A percentile compares a stretch with the other conserved stretches of the same genome.
phyloP scores from a whole-genome alignment of 176 grass and related monocot genomes.

The Luzula sylvatica region DNA sequence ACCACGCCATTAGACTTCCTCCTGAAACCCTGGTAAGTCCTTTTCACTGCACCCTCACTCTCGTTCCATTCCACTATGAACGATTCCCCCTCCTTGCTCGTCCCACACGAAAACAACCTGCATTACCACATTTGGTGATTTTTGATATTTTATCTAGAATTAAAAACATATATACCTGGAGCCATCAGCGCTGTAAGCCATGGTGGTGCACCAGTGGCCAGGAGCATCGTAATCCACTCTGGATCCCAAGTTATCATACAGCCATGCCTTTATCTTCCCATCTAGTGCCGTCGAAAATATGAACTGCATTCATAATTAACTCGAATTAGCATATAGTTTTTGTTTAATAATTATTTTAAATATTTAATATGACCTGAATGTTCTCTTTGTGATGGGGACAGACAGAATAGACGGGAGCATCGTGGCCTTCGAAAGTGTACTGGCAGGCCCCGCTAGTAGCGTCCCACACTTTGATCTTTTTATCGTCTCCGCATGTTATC shows the following conservation, averaged over 20 bases:
- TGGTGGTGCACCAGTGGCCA: conserved; percentile 99
- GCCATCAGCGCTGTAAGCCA: conserved; percentile 98
- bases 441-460: conserved; percentile 67
- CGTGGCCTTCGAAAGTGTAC: conserved; percentile 92
- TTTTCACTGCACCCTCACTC: conserved; percentile 92
- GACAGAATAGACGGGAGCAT: conserved; percentile 96
- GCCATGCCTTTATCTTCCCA: conserved; percentile 99
- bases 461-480: conserved; percentile 99
- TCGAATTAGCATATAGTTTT: too few species aligned
- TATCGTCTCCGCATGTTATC: conserved; percentile 99
- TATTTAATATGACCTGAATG: conserved; percentile 48
- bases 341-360: too few species aligned
- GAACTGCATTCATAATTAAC: conserved; percentile 40
- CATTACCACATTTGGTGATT: neutral
- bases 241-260: conserved; percentile 97
- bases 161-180: conserved; percentile 35
- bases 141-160: too few species aligned
- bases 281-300: conserved; percentile 98
- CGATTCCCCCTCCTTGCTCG: conserved; percentile 99
- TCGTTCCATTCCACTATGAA: conserved; percentile 99
- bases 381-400: conserved; percentile 95
- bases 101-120: conserved; percentile 98
- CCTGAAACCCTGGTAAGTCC: conserved; percentile 92
- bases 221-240: conserved; percentile 99
- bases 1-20: conserved; percentile 88